Evolutionary conservation across 192 early-diverging fungal species (phyloP).

Genomic region (Oehlia diaphana): DNA sequence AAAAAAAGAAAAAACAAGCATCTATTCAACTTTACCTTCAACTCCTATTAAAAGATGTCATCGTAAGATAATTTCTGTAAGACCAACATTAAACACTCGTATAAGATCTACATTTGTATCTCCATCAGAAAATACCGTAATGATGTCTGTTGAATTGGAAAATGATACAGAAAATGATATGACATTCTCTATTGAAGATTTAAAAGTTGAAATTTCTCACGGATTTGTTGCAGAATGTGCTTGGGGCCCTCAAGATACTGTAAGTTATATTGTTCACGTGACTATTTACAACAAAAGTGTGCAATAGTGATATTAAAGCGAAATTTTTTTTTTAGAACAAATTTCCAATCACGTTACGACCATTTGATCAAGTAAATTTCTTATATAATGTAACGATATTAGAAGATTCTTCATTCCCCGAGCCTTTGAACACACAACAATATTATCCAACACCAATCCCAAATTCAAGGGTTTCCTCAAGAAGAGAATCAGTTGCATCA

Average conservation of each 20-base stretch:
- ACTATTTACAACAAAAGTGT: background rate
- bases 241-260: conserved; percentile 37
- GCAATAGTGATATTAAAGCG: background rate
- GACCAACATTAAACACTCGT: conserved; percentile 51
- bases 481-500: conserved; percentile 11
- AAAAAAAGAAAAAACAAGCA: conserved; percentile 37
- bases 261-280: background rate
- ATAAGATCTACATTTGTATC: conserved; percentile 59
- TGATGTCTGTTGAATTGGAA: conserved; percentile 64
- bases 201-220: conserved; percentile 56
- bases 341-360: conserved; percentile 48
- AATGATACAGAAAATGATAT: conserved; percentile 50
- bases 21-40: conserved; percentile 20
- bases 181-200: conserved; percentile 45
- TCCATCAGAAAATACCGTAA: conserved; percentile 53
- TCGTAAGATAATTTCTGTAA: conserved; percentile 42
- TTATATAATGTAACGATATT: conserved; percentile 55
- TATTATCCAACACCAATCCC: background rate
- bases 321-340: conserved; percentile 20
- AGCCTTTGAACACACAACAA: background rate
- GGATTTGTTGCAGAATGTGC: conserved; percentile 46
- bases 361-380: conserved; percentile 54
- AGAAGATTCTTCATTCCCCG: conserved; percentile 40
- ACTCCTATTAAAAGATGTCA: conserved; percentile 40
- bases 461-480: background rate